Evolutionary conservation across 2,329 filamentous ascomycete species (phyloP).

Genomic region (Arthrinium phaeospermum): DNA sequence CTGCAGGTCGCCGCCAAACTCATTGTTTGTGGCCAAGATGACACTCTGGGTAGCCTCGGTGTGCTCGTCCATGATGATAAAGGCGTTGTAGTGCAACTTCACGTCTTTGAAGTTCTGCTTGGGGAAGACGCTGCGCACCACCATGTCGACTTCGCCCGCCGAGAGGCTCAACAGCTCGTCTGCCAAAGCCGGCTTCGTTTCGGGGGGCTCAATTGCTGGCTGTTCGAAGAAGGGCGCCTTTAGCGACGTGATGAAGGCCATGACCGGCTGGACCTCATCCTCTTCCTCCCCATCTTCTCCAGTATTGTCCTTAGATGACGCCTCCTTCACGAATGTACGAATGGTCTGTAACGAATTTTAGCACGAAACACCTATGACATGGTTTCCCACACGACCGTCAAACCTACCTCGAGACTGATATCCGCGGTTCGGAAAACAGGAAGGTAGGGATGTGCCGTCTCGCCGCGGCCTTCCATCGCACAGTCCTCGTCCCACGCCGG

Average conservation of each 20-base stretch:
- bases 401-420: conserved; percentile 15
- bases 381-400: too few species aligned
- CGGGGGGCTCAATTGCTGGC: not conserved
- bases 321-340: conserved; percentile 15
- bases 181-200: conserved; percentile 2
- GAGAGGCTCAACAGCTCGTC: conserved; percentile 6
- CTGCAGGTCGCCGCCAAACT: conserved; percentile 19
- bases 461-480: not conserved
- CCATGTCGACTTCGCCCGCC: conserved; percentile 19
- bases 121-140: conserved; percentile 21
- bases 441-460: conserved; percentile 11
- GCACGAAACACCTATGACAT: not conserved
- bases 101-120: not conserved
- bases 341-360: not conserved
- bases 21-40: conserved; percentile 22
- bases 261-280: conserved; percentile 13
- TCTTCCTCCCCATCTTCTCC: not conserved
- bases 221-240: conserved; percentile 14
- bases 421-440: conserved; percentile 19
- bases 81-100: conserved; percentile 21
- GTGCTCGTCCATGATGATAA: conserved; percentile 21
- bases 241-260: conserved; percentile 20
- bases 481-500: not conserved
- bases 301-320: not conserved
- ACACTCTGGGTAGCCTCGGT: conserved; percentile 21